These are phyloP conservation scores for Xylaria sp. DNA, from an alignment of 2,329 filamentous ascomycete genomes.

Conservation along the genomic window DNA sequence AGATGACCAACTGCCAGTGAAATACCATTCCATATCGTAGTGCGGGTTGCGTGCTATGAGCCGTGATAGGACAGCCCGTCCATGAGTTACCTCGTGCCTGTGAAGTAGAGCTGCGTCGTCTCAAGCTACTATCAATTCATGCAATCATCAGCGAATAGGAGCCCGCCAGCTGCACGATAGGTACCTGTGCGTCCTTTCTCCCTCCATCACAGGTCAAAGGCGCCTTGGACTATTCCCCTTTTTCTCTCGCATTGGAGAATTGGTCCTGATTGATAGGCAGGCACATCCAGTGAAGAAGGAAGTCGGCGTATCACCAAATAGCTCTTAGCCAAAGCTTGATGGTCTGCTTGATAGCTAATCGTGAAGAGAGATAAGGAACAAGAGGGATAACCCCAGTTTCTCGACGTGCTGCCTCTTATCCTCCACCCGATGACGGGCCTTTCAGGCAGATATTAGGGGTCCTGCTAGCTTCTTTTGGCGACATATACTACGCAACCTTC, in stretches of 20 bases:
- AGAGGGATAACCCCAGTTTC: conserved; percentile 10
- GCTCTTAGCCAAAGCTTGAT: conserved; percentile 14
- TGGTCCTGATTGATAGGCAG: conserved; percentile 17
- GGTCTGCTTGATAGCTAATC: conserved; percentile 15
- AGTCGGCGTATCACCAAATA: conserved; percentile 5
- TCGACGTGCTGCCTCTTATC: not conserved
- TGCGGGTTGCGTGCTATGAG: conserved; percentile 12
- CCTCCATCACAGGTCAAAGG: conserved; percentile 4
- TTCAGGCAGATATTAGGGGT: conserved; percentile 23
- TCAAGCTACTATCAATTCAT: conserved; percentile 21
- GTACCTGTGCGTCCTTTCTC: conserved; percentile 4
- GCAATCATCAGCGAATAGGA: conserved; percentile 24
- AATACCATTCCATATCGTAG: conserved; percentile 7
- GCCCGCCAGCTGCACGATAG: conserved; percentile 9
- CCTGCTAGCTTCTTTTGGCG: conserved; percentile 17
- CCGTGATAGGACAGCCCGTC: conserved; percentile 18
- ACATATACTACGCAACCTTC: conserved; percentile 20
- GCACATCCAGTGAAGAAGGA: not conserved
- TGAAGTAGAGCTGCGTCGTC: conserved; percentile 17
- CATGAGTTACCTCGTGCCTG: conserved; percentile 3
- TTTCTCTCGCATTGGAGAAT: conserved; percentile 17
- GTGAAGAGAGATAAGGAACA: conserved; percentile 21
- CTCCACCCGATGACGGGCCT: conserved; percentile 6
- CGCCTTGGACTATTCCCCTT: conserved; percentile 8
- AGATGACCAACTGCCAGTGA: conserved; percentile 19